These are phyloP conservation scores for Liquidambar formosana DNA, from an alignment of 164 flowering plant genomes.

Conservation along the genomic window DNA sequence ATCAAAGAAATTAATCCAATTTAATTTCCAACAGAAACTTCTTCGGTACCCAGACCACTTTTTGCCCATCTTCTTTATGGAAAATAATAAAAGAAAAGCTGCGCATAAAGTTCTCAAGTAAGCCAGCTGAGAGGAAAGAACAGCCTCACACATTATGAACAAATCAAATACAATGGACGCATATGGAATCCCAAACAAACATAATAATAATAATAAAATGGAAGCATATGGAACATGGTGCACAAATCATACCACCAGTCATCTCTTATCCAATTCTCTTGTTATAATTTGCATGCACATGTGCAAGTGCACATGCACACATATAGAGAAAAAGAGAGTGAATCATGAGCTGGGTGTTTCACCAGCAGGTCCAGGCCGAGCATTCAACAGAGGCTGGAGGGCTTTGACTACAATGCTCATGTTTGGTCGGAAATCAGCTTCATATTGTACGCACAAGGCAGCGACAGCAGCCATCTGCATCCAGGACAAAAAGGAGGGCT, in stretches of 20 bases:
- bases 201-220: too few relatives aligned
- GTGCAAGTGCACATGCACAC: neutral
- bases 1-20: neutral
- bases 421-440: slow-evolving; percentile 89
- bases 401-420: slow-evolving; percentile 92
- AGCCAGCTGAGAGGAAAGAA: slow-evolving; percentile 3
- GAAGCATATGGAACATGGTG: slow-evolving; percentile 4
- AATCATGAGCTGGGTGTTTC: slow-evolving; percentile 44
- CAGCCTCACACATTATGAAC: slow-evolving; percentile 23
- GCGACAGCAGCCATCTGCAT: slow-evolving; percentile 88
- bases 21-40: neutral
- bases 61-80: neutral
- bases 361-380: slow-evolving; percentile 59
- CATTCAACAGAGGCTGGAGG: slow-evolving; percentile 68
- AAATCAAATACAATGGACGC: slow-evolving; percentile 12
- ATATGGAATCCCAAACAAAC: too few relatives aligned
- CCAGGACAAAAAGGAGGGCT: neutral
- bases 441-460: slow-evolving; percentile 85
- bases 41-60: neutral
- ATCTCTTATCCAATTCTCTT: neutral
- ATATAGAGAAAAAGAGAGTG: neutral
- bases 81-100: neutral
- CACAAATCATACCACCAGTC: slow-evolving; percentile 3
- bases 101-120: neutral
- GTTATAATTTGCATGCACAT: neutral